phyloP scores from a whole-genome alignment of 1,139 yeast genomes.

The Saccharomyces hybrid region DNA sequence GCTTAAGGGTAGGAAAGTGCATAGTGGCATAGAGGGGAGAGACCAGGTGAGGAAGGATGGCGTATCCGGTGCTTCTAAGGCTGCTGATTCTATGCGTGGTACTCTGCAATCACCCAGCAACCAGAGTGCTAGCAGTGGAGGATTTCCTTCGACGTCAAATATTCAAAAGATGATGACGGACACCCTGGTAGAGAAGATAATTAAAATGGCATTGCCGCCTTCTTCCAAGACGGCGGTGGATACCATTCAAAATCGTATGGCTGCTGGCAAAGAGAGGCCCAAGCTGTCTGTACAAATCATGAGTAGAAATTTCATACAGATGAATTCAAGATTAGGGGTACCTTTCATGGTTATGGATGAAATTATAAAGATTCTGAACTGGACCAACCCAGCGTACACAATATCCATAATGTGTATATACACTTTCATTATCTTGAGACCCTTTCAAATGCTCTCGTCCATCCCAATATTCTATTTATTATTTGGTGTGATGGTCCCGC shows the following conservation, averaged over 20 bases:
- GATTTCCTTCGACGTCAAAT: conserved; percentile 7
- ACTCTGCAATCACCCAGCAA: not conserved
- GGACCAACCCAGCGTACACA: conserved; percentile 62
- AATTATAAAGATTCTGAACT: conserved; percentile 45
- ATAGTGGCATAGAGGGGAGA: conserved; percentile 1
- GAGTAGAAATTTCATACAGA: conserved; percentile 59
- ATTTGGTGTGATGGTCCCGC: conserved; percentile 59
- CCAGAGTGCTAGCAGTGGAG: conserved; percentile 5
- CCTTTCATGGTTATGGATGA: conserved; percentile 56
- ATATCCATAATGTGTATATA: conserved; percentile 48
- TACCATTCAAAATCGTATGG: conserved; percentile 42
- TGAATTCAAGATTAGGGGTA: conserved; percentile 56
- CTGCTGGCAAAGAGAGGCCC: conserved; percentile 58
- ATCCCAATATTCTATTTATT: conserved; percentile 50
- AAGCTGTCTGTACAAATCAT: conserved; percentile 60
- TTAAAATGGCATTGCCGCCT: conserved; percentile 65
- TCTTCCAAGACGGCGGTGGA: conserved; percentile 38
- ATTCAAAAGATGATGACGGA: conserved; percentile 46
- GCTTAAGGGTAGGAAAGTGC: not conserved
- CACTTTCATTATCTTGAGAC: conserved; percentile 57
- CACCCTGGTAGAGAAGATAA: conserved; percentile 59
- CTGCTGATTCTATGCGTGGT: not conserved
- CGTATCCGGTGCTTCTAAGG: conserved; percentile 1
- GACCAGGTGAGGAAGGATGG: conserved; percentile 2
- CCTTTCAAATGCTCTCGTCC: conserved; percentile 44